Evolutionary conservation across 768 basidiomycete genomes (phyloP), one percentile per base, ranked within the genome.

Genomic region (Amanita inopinata): DNA sequence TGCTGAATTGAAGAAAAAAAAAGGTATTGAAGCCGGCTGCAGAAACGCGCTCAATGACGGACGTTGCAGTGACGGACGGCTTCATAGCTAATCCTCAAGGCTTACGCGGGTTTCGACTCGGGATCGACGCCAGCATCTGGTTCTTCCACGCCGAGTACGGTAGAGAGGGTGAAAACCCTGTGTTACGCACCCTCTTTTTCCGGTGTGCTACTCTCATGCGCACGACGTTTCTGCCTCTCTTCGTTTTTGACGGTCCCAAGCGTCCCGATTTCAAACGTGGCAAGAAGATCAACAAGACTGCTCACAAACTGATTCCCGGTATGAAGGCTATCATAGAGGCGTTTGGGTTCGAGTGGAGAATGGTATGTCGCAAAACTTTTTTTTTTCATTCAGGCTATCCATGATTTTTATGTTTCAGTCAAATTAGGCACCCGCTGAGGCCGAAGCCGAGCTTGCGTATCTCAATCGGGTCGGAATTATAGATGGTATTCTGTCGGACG

Each of bases 381-480:
- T 8, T 19, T 9, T 19, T 35, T 18, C 39, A 2, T 52, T 47
- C 48, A 52, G 11, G 51, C 55, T 27, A 47, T 57, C 32, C 46
- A 57, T n/a, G n/a, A n/a, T 51, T 47, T 18, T 48, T 58, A 4
- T 58, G 61, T 51, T 55, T 46, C 55, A 58, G 49, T 55, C 50
- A 52, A 18, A 45, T 50, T 38, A 80, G 80, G 92, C 90, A 11
- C 92, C 92, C 4, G 91, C 89, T 12, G 93, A 96, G 61, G 93
- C 93, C 0, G 93, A 97, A 59, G 92, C 92, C 0, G 92, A 94
- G 55, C 68, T 97, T 2, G 92, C 92, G 0, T 82, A 86, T 48
- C 67, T 97, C 40, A 92, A 90, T 52, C 67, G 73, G 3, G 74
- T 80, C 32, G 89, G 89, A 2, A 59, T 84, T 40, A 84, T 97